Base-by-base conservation (phyloP, 2,329 filamentous ascomycete genomes). In the Metarhizium robertsii region DNA sequence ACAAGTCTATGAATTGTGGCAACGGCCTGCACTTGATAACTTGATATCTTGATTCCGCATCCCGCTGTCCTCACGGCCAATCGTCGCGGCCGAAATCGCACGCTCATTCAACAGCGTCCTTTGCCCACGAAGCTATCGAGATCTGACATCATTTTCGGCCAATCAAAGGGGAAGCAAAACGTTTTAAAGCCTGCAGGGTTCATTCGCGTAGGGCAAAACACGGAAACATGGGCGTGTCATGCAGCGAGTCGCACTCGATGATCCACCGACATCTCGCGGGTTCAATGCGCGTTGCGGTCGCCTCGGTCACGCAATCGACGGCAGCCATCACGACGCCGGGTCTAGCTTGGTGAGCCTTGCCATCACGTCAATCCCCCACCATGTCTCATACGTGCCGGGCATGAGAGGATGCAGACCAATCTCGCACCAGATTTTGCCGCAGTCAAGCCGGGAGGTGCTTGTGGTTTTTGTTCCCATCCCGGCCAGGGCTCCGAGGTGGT, bases 291-390 rank as follows among this genome's bases (percentile, higher is more conserved):
- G 30, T 43, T 30, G 42, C 45, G 43, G 40, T 14, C n/a, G 34
- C 34, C 16, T 50, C 34, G 50, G 54, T 55, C 54, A 53, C 50
- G 54, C 54, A 50, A 52, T 55, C 54, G 32, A 30, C 50, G 25
- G 18, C 34, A 13, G 20, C 45, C 46, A 54, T 54, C 46, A 43
- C 46, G 46, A 53, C 13, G 8, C 20, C 43, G 8, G 5, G 20
- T 10, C 11, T 30, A 45, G 20, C 50, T 30, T n/a, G 46, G 29
- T 2, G 25, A 38, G 30, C 40, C 11, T n/a, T 29, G 29, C n/a
- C 20, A 53, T 48, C 52, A 53, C 42, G 52, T 48, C 52, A 53
- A 53, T 25, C 42, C 43, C 42, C 38, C 11, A 13, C 13, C 36
- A 11, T 4, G 29, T 46, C 43, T 46, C 25, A 13, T n/a, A n/a